Conservation (phyloP, 2,329 filamentous ascomycete genomes). For the Ceratocystis harringtonii region DNA sequence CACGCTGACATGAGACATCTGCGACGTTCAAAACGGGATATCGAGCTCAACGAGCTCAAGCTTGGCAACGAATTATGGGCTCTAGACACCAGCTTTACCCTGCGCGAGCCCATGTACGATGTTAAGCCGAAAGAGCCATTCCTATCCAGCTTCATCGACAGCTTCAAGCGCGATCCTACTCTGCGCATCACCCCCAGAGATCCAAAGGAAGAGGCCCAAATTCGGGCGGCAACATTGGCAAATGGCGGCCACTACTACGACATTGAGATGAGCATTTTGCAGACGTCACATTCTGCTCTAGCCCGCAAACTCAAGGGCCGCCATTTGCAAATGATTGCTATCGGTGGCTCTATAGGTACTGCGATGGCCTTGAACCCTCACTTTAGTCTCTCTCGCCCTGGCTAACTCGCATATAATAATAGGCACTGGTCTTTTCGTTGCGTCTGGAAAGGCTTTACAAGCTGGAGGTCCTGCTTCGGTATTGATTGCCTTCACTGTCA, state of each 20-base stretch:
- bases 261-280: conserved; percentile 44
- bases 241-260: conserved; percentile 39
- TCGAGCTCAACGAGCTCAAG: conserved; percentile 43
- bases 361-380: neutral
- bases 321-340: conserved; percentile 95
- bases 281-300: conserved; percentile 62
- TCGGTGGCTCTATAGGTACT: conserved; percentile 73
- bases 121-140: conserved; percentile 16
- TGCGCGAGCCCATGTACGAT: conserved; percentile 17
- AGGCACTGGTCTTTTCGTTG: conserved; percentile 77
- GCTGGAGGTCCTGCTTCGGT: conserved; percentile 64
- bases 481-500: conserved; percentile 60
- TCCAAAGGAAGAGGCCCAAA: conserved; percentile 22
- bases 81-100: conserved; percentile 13
- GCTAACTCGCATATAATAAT: conserved; percentile 15
- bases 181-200: conserved; percentile 34
- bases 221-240: conserved; percentile 23
- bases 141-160: conserved; percentile 30
- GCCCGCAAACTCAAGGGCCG: conserved; percentile 64
- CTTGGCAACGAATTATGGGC: conserved; percentile 17
- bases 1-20: conserved; percentile 23
- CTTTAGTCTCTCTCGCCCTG: neutral
- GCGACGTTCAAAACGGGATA: conserved; percentile 22
- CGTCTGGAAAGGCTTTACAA: conserved; percentile 56
- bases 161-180: conserved; percentile 47